phyloP scores from a whole-genome alignment of 1,284 basidiomycete species.

The Naganishia cerealis region DNA sequence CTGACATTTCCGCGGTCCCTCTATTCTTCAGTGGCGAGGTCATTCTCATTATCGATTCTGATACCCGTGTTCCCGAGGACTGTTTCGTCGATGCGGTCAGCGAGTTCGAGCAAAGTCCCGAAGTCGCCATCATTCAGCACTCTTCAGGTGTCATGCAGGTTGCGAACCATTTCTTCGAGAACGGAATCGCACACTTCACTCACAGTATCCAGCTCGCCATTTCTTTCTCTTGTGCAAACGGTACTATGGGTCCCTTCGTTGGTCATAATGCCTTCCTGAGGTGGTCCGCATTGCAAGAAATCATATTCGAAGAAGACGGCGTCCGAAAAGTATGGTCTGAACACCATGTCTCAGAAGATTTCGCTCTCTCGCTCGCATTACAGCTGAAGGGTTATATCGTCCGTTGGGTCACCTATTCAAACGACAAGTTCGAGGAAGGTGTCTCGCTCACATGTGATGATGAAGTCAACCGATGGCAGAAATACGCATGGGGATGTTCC shows the following conservation, averaged over 20 bases:
- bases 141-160: slow-evolving; percentile 69
- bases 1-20: background rate
- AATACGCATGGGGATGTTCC: slow-evolving; percentile 61
- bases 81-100: slow-evolving; percentile 80
- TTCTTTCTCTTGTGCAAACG: slow-evolving; percentile 67
- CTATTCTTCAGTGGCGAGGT: slow-evolving; percentile 57
- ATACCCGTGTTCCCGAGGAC: slow-evolving; percentile 82
- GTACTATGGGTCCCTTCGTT: slow-evolving; percentile 58
- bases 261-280: slow-evolving; percentile 59
- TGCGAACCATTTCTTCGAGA: slow-evolving; percentile 77
- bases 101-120: slow-evolving; percentile 72
- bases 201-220: slow-evolving; percentile 69
- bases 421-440: slow-evolving; percentile 79
- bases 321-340: slow-evolving; percentile 74
- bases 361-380: slow-evolving; percentile 69
- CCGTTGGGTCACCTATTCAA: slow-evolving; percentile 79
- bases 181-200: slow-evolving; percentile 79
- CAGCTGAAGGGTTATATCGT: slow-evolving; percentile 66
- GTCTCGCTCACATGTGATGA: slow-evolving; percentile 64
- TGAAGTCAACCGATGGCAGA: slow-evolving; percentile 73
- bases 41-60: slow-evolving; percentile 72
- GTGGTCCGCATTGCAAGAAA: slow-evolving; percentile 80
- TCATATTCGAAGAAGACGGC: slow-evolving; percentile 67
- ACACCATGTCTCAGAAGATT: slow-evolving; percentile 75
- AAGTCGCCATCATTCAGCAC: slow-evolving; percentile 62